Evolutionary conservation across 1,139 yeast species (phyloP), one percentile per base, ranked within the genome.

Genomic region (Sugiyamaella paludigena): DNA sequence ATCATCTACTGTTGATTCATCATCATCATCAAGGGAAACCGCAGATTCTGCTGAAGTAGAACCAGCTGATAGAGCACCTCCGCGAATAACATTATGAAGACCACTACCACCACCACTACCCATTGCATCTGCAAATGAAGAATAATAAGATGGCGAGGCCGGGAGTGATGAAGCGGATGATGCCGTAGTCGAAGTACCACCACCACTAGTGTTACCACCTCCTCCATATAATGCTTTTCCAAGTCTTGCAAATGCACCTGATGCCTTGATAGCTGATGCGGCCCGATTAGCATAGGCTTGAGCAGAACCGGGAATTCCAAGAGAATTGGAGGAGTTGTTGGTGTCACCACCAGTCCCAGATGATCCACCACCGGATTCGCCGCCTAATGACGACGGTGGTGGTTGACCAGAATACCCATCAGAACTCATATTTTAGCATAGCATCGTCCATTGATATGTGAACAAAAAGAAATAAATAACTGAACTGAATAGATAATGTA

Each of bases 171-270:
- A 47, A n/a, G 52, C 45, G 15, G 40, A 33, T 11, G 58, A 52
- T 7, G 49, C 46, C 3, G 55, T 32, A 9, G 57, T 46, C 13
- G 12, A 30, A 9, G 34, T 32, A 24, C 36, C 41, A 19, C 5
- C 3, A 19, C 3, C 24, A 5, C n/a, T n/a, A n/a, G n/a, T n/a
- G n/a, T n/a, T n/a, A 10, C 15, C 40, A 7, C 13, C 38, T 11
- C 36, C 41, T 9, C 62, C 60, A 39, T 60, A 63, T 11, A 65
- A 46, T 28, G 65, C 67, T 40, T 64, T 63, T 16, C 68, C 68
- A 16, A 65, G 56, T 40, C 68, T 53, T 9, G 67, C 68, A 26
- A 65, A 50, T 1, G 66, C 60, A 2, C 61, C 61, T 1, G 63
- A 53, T 4, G 62, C 61, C 40, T 60, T 59, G 34, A 57, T 54